Evolutionary conservation across 75 land plant species (phyloP).

Genomic region (Cupressus sempervirens): DNA sequence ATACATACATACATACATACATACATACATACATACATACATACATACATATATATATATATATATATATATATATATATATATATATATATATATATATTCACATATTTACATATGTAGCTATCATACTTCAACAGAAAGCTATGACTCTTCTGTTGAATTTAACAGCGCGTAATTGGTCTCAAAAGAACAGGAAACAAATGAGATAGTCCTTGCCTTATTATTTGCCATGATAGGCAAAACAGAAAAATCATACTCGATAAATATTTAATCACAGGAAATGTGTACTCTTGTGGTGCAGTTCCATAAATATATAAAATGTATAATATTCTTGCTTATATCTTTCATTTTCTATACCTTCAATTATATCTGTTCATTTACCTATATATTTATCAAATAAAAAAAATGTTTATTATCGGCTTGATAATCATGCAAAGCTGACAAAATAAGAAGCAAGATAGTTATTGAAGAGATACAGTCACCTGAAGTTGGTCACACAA

Average conservation of each 20-base stretch:
- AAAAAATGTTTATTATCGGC: background rate
- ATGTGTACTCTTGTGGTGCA: background rate
- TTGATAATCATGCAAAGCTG: background rate
- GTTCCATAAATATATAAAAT: background rate
- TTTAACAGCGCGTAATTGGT: background rate
- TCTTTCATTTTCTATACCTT: background rate
- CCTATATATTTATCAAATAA: background rate
- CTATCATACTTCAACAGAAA: too few relatives aligned
- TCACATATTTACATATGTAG: too few relatives aligned
- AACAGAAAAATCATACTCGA: background rate
- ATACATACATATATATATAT: too few relatives aligned
- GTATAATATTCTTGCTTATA: background rate
- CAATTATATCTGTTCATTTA: background rate
- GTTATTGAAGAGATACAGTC: background rate
- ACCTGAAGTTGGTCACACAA: slow-evolving; percentile 99
- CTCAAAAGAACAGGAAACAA: background rate
- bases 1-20: too few relatives aligned
- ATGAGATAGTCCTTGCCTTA: background rate
- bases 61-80: too few relatives aligned
- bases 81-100: too few relatives aligned
- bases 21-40: too few relatives aligned
- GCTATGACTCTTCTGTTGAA: background rate
- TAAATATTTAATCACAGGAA: background rate
- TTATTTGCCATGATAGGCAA: background rate
- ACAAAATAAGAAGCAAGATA: background rate